A percentile compares a stretch with the other conserved stretches of the same genome.
These are phyloP conservation scores for Bryoerythrophyllum caledonicum DNA, from an alignment of 225 moss, liverwort and hornwort genomes.

Conservation along the genomic window DNA sequence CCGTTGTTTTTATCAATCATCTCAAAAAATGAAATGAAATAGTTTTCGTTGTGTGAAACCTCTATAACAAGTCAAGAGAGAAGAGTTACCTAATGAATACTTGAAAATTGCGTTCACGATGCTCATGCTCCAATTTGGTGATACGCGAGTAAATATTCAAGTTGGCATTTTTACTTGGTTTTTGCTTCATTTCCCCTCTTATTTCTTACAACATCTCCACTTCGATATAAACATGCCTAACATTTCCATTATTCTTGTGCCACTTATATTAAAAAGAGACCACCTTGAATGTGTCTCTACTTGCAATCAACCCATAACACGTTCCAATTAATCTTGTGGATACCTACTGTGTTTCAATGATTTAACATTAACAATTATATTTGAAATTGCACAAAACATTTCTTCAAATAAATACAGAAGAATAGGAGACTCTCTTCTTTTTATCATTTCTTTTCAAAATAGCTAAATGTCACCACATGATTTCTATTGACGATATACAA, in stretches of 20 bases:
- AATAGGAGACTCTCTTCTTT: too few relatives aligned
- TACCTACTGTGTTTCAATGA: background rate
- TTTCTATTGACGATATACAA: background rate
- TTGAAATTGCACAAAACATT: too few relatives aligned
- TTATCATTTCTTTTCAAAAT: too few relatives aligned
- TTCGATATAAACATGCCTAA: background rate
- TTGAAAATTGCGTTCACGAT: slow-evolving; percentile 28
- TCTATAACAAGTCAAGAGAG: background rate
- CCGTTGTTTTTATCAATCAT: background rate
- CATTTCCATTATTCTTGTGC: background rate
- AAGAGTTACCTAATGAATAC: slow-evolving; percentile 33
- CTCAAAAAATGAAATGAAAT: background rate
- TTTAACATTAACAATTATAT: background rate
- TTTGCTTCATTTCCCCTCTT: slow-evolving; percentile 27
- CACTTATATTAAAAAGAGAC: background rate
- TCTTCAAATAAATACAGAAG: too few relatives aligned
- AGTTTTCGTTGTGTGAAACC: background rate
- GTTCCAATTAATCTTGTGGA: background rate
- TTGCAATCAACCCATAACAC: background rate
- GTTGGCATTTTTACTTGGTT: background rate
- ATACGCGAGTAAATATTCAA: background rate
- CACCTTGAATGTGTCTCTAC: background rate
- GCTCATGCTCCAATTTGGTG: background rate
- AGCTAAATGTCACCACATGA: too few relatives aligned
- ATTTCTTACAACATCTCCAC: background rate